Evolutionary conservation across 495 filamentous ascomycete genomes (phyloP).

Genomic region (Penicillium bovifimosum): DNA sequence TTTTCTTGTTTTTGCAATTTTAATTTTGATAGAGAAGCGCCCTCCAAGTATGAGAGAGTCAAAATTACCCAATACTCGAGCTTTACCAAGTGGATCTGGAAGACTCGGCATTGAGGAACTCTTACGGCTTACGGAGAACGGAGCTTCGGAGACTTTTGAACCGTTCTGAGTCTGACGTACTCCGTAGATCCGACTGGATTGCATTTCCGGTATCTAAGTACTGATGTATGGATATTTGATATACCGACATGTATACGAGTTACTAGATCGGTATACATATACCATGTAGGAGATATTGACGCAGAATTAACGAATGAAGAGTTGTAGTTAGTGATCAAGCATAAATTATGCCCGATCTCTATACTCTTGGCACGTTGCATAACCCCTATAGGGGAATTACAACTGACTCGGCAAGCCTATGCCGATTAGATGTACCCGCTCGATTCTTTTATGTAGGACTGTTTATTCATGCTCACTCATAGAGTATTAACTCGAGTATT

Average conservation of each 20-base stretch:
- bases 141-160: conserved; percentile 21
- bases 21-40: not conserved
- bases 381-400: too few species aligned
- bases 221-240: too few species aligned
- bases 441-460: not conserved
- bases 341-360: too few species aligned
- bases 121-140: conserved; percentile 13
- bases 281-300: too few species aligned
- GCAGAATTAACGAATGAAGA: too few species aligned
- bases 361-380: too few species aligned
- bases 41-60: not conserved
- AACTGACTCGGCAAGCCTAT: conserved; percentile 9
- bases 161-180: too few species aligned
- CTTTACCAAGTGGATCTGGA: conserved; percentile 8
- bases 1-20: not conserved
- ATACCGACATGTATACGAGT: too few species aligned
- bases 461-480: too few species aligned
- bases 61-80: not conserved
- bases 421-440: conserved; percentile 7
- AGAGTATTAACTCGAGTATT: too few species aligned
- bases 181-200: conserved; percentile 24
- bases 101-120: conserved; percentile 21
- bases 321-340: too few species aligned
- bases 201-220: conserved; percentile 7
- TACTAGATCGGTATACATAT: too few species aligned